A percentile compares a stretch with the other conserved stretches of the same genome.
phyloP scores from a whole-genome alignment of 2,329 filamentous ascomycete genomes.

The Aspergillus brasiliensis region DNA sequence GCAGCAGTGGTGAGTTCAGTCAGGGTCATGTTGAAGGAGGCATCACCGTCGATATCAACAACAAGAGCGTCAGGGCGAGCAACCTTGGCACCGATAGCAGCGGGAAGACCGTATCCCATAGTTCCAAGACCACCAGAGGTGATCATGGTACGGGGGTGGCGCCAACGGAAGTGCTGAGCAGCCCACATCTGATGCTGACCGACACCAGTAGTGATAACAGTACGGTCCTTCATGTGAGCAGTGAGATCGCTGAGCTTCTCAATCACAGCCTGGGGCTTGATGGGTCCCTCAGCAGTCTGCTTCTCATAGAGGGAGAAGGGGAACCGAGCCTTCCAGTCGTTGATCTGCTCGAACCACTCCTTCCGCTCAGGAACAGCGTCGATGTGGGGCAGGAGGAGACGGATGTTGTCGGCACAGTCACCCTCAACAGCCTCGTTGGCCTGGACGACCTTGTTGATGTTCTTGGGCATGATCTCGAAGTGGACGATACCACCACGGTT shows the following conservation, averaged over 20 bases:
- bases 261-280: conserved; percentile 94
- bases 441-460: conserved; percentile 99
- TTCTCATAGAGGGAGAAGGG: conserved; percentile 80
- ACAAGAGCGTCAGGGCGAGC: conserved; percentile 79
- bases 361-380: conserved; percentile 66
- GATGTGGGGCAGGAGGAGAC: conserved; percentile 72
- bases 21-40: conserved; percentile 98
- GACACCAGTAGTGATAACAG: conserved; percentile 89
- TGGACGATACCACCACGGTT: conserved; percentile 92
- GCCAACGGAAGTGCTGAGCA: conserved; percentile 95
- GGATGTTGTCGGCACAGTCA: conserved; percentile 80
- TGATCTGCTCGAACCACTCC: conserved; percentile 89
- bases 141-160: conserved; percentile 88
- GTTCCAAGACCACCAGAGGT: conserved; percentile 93
- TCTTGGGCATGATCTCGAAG: conserved; percentile 99
- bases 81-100: conserved; percentile 94
- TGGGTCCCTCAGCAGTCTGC: conserved; percentile 72
- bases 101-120: conserved; percentile 94
- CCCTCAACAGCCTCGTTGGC: conserved; percentile 94
- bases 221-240: conserved; percentile 75
- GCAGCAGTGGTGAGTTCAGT: conserved; percentile 91
- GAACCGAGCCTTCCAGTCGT: conserved; percentile 88
- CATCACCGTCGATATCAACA: conserved; percentile 95
- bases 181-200: conserved; percentile 99
- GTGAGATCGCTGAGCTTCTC: conserved; percentile 87